Conservation (phyloP, 441 rosid species). For the Populus hybrid region DNA sequence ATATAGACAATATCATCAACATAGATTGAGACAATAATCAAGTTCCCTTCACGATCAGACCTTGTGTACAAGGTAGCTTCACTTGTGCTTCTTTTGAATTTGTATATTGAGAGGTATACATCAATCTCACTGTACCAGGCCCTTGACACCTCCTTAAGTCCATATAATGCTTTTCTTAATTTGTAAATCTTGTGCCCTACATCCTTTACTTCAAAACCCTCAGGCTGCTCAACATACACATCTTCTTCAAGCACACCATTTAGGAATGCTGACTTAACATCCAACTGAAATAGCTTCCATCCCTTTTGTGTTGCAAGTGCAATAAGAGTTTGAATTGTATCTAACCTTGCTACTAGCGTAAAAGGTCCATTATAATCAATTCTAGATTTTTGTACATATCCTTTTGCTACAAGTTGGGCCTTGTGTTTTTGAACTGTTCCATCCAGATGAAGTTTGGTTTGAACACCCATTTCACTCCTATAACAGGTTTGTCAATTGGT, state of each 20-base stretch:
- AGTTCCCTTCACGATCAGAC: rapidly evolving
- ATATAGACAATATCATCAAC: no score
- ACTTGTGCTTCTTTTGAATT: not conserved
- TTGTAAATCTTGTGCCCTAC: rapidly evolving
- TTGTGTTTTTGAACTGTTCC: no score
- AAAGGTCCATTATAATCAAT: no score
- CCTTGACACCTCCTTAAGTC: rapidly evolving
- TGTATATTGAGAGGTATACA: not conserved
- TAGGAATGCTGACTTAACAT: no score
- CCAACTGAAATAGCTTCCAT: no score
- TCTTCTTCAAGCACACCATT: not conserved
- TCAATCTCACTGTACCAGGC: not conserved
- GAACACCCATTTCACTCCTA: not conserved
- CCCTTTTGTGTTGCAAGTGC: no score
- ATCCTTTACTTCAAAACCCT: rapidly evolving
- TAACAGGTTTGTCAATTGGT: rapidly evolving
- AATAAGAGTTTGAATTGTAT: no score
- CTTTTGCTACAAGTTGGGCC: no score
- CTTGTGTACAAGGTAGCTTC: not conserved
- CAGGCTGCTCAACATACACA: rapidly evolving
- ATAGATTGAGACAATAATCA: no score
- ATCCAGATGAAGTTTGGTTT: no score
- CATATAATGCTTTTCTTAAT: not conserved
- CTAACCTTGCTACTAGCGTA: no score
- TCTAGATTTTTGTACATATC: no score